phyloP scores from a whole-genome alignment of 306 rosid species.

The Lithocarpus polystachyus region DNA sequence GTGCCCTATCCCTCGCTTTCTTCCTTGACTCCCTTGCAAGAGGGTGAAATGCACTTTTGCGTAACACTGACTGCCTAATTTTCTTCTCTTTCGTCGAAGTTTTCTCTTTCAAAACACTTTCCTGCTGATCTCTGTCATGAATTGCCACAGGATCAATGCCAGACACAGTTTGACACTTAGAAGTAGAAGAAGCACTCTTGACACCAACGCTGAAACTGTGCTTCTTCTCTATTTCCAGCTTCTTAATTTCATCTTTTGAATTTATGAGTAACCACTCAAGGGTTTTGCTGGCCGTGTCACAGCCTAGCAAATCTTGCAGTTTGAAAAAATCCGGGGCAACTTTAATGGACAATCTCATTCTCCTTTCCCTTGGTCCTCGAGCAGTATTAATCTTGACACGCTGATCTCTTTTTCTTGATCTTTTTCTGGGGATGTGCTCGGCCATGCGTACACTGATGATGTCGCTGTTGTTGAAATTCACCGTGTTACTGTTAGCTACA shows the following conservation, averaged over 20 bases:
- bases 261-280: conserved; percentile 79
- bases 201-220: background rate
- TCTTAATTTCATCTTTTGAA: conserved; percentile 53
- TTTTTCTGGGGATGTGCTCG: conserved; percentile 41
- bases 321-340: conserved; percentile 81
- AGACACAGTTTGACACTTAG: conserved; percentile 69
- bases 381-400: conserved; percentile 84
- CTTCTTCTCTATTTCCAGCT: conserved; percentile 40
- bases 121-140: conserved; percentile 16
- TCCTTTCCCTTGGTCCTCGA: conserved; percentile 67
- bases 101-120: background rate
- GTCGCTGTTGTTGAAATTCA: conserved; percentile 8
- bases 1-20: conserved; percentile 73
- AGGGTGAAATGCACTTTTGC: conserved; percentile 42
- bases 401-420: conserved; percentile 60
- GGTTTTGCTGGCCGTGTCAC: conserved; percentile 85
- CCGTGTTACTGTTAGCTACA: background rate
- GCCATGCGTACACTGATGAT: background rate
- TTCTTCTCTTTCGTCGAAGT: conserved; percentile 10
- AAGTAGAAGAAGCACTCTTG: conserved; percentile 54
- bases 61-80: conserved; percentile 10
- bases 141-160: conserved; percentile 48
- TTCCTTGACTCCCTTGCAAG: conserved; percentile 56
- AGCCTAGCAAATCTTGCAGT: conserved; percentile 75
- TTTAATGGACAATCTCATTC: conserved; percentile 80